Percentiles rank a stretch among this genome's conserved stretches.
Evolutionary conservation across 768 basidiomycete species (phyloP).

Genomic region (Amanita fuliginea): DNA sequence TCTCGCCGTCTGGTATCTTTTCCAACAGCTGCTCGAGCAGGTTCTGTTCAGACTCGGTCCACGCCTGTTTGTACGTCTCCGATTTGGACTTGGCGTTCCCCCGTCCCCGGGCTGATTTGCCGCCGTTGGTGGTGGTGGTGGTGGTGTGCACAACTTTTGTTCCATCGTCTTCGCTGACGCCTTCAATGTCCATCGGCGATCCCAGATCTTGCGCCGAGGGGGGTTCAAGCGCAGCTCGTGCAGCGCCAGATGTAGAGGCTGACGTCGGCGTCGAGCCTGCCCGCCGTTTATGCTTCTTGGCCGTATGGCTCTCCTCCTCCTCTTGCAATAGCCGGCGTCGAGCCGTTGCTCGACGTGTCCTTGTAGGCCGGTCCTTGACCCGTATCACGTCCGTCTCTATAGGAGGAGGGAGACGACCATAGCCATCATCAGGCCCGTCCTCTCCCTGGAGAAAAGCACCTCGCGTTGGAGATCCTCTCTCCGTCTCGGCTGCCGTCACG

Average conservation of each 20-base stretch:
- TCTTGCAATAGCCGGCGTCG: not conserved
- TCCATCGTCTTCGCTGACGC: not conserved
- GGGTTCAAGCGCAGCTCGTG: not conserved
- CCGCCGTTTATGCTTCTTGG: not conserved
- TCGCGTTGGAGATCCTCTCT: not conserved
- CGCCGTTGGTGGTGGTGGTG: not conserved
- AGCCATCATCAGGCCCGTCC: not conserved
- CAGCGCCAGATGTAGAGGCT: not conserved
- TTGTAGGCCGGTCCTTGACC: not conserved
- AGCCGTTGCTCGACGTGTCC: not conserved
- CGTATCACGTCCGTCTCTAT: not conserved
- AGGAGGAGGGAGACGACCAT: not conserved
- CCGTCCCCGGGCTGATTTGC: not conserved
- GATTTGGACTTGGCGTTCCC: constrained; percentile 31
- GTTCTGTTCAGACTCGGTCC: constrained; percentile 70
- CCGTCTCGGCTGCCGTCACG: constrained; percentile 27
- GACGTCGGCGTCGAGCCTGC: not conserved
- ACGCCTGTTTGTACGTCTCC: constrained; percentile 77
- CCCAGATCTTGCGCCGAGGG: constrained; percentile 2
- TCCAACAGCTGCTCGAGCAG: constrained; percentile 63
- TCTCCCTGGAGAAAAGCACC: not conserved
- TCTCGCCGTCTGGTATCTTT: constrained; percentile 68
- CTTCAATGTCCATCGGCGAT: constrained; percentile 1
- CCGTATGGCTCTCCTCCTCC: not conserved
- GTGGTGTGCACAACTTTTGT: not conserved